phyloP scores from a whole-genome alignment of 2,329 filamentous ascomycete genomes.

The Akanthomyces muscarius region DNA sequence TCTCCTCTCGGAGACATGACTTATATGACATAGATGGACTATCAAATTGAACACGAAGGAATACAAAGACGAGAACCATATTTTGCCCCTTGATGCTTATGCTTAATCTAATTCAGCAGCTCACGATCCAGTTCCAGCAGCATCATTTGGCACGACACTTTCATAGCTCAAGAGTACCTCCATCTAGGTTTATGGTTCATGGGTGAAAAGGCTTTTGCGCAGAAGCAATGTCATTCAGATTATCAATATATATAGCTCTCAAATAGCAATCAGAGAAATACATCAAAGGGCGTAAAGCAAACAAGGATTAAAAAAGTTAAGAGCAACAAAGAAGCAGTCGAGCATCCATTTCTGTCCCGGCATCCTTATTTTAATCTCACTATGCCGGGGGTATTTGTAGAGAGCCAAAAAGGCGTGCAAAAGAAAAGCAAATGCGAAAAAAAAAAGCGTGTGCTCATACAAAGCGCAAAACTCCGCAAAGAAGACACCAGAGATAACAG shows the following conservation, averaged over 20 bases:
- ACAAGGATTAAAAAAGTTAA: background rate
- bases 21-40: background rate
- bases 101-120: too few species aligned
- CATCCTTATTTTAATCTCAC: background rate
- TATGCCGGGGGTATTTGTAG: background rate
- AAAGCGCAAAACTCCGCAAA: background rate
- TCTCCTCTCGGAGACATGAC: background rate
- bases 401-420: background rate
- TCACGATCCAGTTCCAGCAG: too few species aligned
- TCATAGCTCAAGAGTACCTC: too few species aligned
- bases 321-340: background rate
- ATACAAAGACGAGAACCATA: background rate
- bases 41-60: background rate
- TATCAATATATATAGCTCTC: background rate
- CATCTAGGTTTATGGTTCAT: too few species aligned
- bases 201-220: too few species aligned
- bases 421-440: background rate
- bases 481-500: background rate
- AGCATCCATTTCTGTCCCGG: background rate
- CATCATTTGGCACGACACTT: too few species aligned
- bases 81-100: too few species aligned
- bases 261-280: background rate
- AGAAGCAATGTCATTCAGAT: background rate
- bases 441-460: background rate
- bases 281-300: background rate